Base-by-base conservation (phyloP, 176 grass and related monocot genomes). In the Zoysia japonica region DNA sequence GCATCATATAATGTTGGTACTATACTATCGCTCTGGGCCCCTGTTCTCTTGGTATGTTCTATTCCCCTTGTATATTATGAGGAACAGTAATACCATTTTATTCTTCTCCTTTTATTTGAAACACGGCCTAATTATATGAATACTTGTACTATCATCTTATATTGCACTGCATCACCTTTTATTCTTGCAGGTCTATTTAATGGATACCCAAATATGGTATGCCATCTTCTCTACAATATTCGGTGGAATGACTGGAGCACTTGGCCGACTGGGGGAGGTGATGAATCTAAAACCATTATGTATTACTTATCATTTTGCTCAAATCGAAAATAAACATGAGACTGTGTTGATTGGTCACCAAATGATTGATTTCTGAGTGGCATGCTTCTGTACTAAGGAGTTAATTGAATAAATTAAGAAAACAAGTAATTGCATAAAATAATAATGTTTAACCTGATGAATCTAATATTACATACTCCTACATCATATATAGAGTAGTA, bases 191-290 rank as follows among this genome's bases (percentile, higher is more conserved):
- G 91, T 97, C 19, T 97, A 97, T 68, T 94, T 97, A 61, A 94
- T 97, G 94, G 94, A 97, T 82, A 94, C 94, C 55, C 94, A 97
- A 74, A 97, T 97, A 82, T 97, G 94, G 94, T 97, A 97, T 14
- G 84, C 94, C 61, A 87, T 97, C 72, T 97, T 88, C 73, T 97
- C 94, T 80, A 97, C 94, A 36, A 82, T 97, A 72, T 97, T 85
- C 71, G 94, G 94, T 56, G 94, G 94, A 82, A 68, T 90, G 79
- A 94, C 91, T 90, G 94, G 94, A 82, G 94, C 94, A 84, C 88
- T 97, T 74, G 91, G 94, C 65, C 72, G 94, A 85, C 94, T 97
- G 75, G 94, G 94, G 61, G 94, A 97, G 87, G 94, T 97, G 85
- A 87, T 14, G 74, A 76, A 80, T 86, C 64, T 90, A 59, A 28